phyloP scores from a whole-genome alignment of 73 alveolate species.

The Uronychia setigera region DNA sequence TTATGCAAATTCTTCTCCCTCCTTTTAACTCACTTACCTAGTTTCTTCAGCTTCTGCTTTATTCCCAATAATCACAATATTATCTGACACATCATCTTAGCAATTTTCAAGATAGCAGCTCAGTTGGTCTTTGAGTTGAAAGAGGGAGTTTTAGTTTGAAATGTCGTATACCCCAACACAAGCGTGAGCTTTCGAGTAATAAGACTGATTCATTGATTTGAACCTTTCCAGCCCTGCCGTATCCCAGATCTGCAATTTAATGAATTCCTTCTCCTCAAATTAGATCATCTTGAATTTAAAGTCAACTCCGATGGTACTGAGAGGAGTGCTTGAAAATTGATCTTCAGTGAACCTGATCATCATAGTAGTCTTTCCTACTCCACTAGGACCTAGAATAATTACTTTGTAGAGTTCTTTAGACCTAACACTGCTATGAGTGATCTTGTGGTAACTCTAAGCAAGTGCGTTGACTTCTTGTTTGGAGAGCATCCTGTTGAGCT shows the following conservation, averaged over 20 bases:
- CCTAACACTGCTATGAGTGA: not conserved
- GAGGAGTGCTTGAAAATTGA: conserved; percentile 5
- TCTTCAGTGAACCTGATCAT: conserved; percentile 47
- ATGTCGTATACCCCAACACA: conserved; percentile 25
- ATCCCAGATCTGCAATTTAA: conserved; percentile 54
- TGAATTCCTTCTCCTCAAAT: not conserved
- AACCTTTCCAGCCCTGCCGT: conserved; percentile 70
- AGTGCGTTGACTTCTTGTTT: too few relatives aligned
- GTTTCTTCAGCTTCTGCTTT: not conserved
- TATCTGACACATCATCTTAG: not conserved
- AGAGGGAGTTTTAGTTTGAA: conserved; percentile 8
- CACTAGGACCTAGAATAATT: conserved; percentile 35
- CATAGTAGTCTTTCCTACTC: conserved; percentile 54
- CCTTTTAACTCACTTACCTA: not conserved
- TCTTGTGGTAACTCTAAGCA: not conserved
- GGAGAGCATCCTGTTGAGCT: too few relatives aligned
- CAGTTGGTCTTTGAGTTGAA: not conserved
- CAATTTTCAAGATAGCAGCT: not conserved
- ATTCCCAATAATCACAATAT: not conserved
- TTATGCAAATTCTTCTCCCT: not conserved
- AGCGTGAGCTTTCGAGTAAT: conserved; percentile 11
- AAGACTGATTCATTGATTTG: conserved; percentile 21
- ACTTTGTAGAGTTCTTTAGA: conserved; percentile 7
- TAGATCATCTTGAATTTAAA: conserved; percentile 14
- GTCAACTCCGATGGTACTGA: conserved; percentile 57